These are phyloP conservation scores for Vinca major DNA, from an alignment of 305 asterid genomes.

Conservation along the genomic window DNA sequence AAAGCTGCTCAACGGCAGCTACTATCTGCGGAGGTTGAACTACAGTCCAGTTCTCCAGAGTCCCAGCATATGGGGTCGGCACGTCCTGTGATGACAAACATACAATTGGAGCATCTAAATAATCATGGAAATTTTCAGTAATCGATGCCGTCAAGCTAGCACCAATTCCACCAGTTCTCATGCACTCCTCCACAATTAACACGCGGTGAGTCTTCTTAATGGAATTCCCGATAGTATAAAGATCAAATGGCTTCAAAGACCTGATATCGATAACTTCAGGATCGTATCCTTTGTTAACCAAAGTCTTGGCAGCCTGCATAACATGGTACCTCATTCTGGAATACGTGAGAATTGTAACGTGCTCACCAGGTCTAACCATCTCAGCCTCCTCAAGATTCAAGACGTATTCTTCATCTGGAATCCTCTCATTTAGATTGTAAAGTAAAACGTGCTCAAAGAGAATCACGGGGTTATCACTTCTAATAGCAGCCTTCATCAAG, in stretches of 20 bases:
- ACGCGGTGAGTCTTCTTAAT: constrained; percentile 66
- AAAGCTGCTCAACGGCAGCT: constrained; percentile 58
- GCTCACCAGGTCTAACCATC: constrained; percentile 61
- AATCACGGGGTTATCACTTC: constrained; percentile 61
- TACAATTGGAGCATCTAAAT: constrained; percentile 55
- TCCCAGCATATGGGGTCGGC: constrained; percentile 64
- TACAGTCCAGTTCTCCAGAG: constrained; percentile 57
- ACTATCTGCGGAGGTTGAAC: constrained; percentile 68
- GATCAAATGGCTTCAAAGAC: constrained; percentile 70
- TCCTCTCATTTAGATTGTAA: constrained; percentile 61
- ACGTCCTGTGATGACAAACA: constrained; percentile 65
- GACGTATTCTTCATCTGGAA: constrained; percentile 61
- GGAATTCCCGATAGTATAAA: constrained; percentile 54
- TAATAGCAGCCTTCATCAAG: constrained; percentile 58
- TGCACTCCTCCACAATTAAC: constrained; percentile 66
- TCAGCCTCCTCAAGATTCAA: constrained; percentile 60
- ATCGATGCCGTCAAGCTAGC: constrained; percentile 67
- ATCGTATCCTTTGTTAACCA: constrained; percentile 63
- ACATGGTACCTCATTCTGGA: constrained; percentile 75
- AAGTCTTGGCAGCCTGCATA: constrained; percentile 63
- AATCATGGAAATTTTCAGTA: constrained; percentile 52
- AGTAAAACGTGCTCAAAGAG: constrained; percentile 62
- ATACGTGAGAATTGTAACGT: constrained; percentile 53
- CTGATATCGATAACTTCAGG: constrained; percentile 74
- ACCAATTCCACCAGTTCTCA: constrained; percentile 77